A percentile compares a stretch with the other conserved stretches of the same genome.
phyloP scores from a whole-genome alignment of 2,329 filamentous ascomycete genomes.

The Fusarium sp. region DNA sequence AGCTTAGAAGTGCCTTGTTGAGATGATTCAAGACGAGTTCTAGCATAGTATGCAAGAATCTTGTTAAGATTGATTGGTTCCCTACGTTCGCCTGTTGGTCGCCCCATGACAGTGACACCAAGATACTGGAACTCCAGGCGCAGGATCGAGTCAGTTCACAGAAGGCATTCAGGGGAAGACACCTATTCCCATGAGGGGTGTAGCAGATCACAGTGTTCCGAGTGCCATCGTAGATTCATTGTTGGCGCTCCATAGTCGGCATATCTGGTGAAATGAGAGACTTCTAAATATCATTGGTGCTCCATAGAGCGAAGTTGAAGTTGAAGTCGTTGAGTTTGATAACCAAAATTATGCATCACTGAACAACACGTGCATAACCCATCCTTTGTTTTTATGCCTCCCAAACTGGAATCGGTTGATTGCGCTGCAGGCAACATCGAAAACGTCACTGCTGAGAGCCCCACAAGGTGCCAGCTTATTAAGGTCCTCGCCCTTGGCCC shows the following conservation, averaged over 20 bases:
- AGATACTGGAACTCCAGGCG: not conserved
- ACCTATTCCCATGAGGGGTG: not conserved
- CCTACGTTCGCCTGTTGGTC: not conserved
- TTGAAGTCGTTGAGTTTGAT: not conserved
- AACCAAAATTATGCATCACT: not conserved
- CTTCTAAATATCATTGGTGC: not conserved
- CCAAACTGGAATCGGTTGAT: not conserved
- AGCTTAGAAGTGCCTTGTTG: not conserved
- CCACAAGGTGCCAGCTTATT: slow-evolving; percentile 36
- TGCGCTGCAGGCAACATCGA: slow-evolving; percentile 47
- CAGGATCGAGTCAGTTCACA: not conserved
- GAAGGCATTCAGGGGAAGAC: not conserved
- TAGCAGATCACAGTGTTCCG: not conserved
- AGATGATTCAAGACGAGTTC: not conserved
- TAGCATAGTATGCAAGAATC: not conserved
- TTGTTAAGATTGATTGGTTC: not conserved
- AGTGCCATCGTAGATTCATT: not conserved
- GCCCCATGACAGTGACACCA: not conserved
- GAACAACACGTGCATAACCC: slow-evolving; percentile 18
- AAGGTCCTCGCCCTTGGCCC: slow-evolving; percentile 15
- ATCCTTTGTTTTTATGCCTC: slow-evolving; percentile 14
- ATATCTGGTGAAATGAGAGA: not conserved
- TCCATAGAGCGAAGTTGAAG: not conserved
- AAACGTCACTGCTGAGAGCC: slow-evolving; percentile 46
- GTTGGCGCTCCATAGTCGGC: not conserved